These are phyloP conservation scores for Ulmus americana DNA, from an alignment of 331 rosid species.

Conservation along the genomic window DNA sequence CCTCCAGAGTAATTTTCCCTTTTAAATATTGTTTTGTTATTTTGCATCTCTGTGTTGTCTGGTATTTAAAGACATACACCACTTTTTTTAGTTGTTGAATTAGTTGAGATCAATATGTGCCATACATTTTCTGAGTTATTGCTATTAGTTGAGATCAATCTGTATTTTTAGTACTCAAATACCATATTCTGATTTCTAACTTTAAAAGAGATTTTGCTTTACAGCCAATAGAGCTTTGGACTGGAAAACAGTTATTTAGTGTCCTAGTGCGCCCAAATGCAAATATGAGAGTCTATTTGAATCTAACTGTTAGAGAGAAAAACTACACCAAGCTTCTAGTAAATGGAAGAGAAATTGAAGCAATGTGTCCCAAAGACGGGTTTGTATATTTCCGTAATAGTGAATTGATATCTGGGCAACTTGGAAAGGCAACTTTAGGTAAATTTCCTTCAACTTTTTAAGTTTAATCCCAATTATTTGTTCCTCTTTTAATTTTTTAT, in stretches of 20 bases:
- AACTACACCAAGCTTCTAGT: slow-evolving; percentile 45
- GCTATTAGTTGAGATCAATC: background rate
- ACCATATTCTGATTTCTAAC: slow-evolving; percentile 1
- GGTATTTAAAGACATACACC: background rate
- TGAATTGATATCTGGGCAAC: slow-evolving; percentile 86
- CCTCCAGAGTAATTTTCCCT: no score
- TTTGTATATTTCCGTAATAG: slow-evolving; percentile 84
- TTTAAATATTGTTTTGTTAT: no score
- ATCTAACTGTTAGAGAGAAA: slow-evolving; percentile 78
- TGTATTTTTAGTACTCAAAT: background rate
- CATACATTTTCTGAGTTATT: background rate
- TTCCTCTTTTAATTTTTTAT: background rate
- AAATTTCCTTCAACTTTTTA: slow-evolving; percentile 17
- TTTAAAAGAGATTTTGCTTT: slow-evolving; percentile 24
- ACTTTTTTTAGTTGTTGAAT: background rate
- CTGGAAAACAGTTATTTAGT: slow-evolving; percentile 88
- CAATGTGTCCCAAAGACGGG: slow-evolving; percentile 86
- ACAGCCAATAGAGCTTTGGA: slow-evolving; percentile 97
- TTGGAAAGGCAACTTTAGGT: slow-evolving; percentile 97
- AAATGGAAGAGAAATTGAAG: slow-evolving; percentile 52
- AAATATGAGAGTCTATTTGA: slow-evolving; percentile 67
- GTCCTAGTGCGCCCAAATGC: slow-evolving; percentile 78
- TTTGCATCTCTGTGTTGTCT: no score
- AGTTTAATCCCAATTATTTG: background rate
- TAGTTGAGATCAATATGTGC: background rate